These are phyloP conservation scores for Aaosphaeria arxii DNA, from an alignment of 2,329 filamentous ascomycete species.

Conservation along the genomic window DNA sequence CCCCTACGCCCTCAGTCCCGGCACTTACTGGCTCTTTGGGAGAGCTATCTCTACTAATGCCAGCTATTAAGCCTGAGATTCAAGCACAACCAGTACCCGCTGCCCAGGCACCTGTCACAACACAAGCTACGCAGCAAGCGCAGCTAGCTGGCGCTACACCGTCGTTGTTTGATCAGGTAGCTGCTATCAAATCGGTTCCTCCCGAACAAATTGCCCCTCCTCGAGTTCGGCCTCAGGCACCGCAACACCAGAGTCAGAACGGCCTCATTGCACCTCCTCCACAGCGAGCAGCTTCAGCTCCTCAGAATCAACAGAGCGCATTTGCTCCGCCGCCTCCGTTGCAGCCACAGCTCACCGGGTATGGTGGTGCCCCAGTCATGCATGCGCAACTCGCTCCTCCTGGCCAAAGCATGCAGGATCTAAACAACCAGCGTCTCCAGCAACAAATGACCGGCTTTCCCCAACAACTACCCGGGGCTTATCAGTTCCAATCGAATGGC, in stretches of 20 bases:
- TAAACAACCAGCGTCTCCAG: conserved; percentile 48
- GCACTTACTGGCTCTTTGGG: conserved; percentile 64
- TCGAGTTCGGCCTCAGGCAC: conserved; percentile 69
- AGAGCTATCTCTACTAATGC: conserved; percentile 63
- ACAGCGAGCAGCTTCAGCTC: conserved; percentile 79
- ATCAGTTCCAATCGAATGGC: conserved; percentile 30
- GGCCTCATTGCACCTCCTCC: conserved; percentile 76
- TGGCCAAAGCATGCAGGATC: conserved; percentile 74
- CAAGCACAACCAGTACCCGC: conserved; percentile 46
- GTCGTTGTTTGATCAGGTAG: conserved; percentile 35
- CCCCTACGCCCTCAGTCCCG: conserved; percentile 11
- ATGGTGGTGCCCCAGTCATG: conserved; percentile 46
- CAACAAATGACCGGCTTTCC: conserved; percentile 40
- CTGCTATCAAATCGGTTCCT: conserved; percentile 36
- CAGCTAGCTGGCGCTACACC: conserved; percentile 46
- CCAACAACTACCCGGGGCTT: conserved; percentile 31
- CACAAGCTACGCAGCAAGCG: conserved; percentile 33
- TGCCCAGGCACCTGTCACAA: conserved; percentile 36
- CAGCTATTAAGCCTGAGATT: conserved; percentile 37
- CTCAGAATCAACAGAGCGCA: conserved; percentile 68
- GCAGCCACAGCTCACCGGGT: conserved; percentile 81
- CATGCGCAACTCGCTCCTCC: conserved; percentile 65
- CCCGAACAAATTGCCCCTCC: conserved; percentile 40
- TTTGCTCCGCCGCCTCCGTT: conserved; percentile 70
- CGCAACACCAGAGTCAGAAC: conserved; percentile 58